Conservation (phyloP, 306 rosid genomes). For the Ziziphus jujuba region DNA sequence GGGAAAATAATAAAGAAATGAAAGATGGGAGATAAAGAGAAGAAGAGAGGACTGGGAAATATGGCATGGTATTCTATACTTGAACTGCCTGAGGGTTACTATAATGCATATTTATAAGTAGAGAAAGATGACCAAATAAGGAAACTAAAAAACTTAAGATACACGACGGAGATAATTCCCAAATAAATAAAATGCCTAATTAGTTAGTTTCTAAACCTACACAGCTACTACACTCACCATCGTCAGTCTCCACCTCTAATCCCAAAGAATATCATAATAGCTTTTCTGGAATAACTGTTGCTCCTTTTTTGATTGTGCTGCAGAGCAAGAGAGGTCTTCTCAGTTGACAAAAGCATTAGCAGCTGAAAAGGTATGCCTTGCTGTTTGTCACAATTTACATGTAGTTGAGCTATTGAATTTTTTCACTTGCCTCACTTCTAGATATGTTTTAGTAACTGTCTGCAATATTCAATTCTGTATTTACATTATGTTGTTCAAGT, state of each 20-base stretch:
- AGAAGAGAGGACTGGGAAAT: too few relatives aligned
- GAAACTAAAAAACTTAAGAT: too few relatives aligned
- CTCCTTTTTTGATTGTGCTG: constrained; percentile 26
- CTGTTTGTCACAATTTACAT: neutral
- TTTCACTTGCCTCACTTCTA: neutral
- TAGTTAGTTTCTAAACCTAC: too few relatives aligned
- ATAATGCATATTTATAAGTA: too few relatives aligned
- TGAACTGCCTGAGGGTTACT: too few relatives aligned
- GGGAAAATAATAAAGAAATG: too few relatives aligned
- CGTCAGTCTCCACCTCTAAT: neutral
- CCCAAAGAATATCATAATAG: neutral
- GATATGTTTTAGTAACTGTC: neutral
- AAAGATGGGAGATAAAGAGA: too few relatives aligned
- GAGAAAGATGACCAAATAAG: too few relatives aligned
- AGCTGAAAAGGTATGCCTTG: constrained; percentile 58
- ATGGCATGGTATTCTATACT: too few relatives aligned
- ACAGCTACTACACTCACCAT: too few relatives aligned
- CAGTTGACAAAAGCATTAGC: constrained; percentile 44
- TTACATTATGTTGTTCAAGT: neutral
- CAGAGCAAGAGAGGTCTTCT: constrained; percentile 52
- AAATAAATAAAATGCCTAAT: too few relatives aligned
- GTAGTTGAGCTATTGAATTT: neutral
- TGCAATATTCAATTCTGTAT: neutral
- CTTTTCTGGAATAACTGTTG: constrained; percentile 35
- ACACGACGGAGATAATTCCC: too few relatives aligned